These are phyloP conservation scores for Globisporangium carolinianum DNA, from an alignment of 352 stramenopile species.

Conservation along the genomic window DNA sequence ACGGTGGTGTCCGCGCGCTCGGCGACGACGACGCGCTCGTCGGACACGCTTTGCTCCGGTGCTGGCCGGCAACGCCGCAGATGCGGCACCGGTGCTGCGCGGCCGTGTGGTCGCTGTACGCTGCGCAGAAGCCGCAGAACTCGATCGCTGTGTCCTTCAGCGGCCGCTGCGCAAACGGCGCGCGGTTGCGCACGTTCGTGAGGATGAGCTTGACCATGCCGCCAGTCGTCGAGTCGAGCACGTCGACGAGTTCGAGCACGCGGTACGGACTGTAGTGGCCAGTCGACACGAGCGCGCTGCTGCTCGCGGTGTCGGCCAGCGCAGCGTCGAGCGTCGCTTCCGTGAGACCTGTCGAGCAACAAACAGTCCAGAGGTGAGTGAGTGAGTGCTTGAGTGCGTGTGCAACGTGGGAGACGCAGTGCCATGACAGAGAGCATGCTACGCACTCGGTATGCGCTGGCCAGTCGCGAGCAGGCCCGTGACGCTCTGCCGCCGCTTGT, in stretches of 20 bases:
- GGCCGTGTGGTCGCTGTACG: constrained; percentile 60
- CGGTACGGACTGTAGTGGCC: constrained; percentile 43
- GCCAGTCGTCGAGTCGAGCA: constrained; percentile 68
- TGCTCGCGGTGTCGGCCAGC: background rate
- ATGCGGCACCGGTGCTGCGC: constrained; percentile 55
- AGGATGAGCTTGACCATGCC: constrained; percentile 72
- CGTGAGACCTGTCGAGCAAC: background rate
- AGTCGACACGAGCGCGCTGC: background rate
- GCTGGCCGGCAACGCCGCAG: constrained; percentile 44
- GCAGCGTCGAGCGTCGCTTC: background rate
- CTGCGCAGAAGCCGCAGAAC: constrained; percentile 68
- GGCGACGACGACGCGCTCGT: constrained; percentile 16
- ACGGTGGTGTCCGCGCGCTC: constrained; percentile 11
- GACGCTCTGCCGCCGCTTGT: constrained; percentile 31
- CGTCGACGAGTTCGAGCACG: constrained; percentile 69
- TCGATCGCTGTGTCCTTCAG: constrained; percentile 28
- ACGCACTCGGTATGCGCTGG: constrained; percentile 5
- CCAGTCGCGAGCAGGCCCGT: constrained; percentile 6
- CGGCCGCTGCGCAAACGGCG: constrained; percentile 32
- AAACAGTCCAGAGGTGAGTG: too few species aligned
- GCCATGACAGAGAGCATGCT: too few species aligned
- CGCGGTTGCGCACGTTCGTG: constrained; percentile 48
- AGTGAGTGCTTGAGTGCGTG: too few species aligned
- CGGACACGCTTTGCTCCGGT: constrained; percentile 56
- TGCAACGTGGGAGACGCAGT: background rate